Percentiles rank a stretch among this genome's conserved stretches.
phyloP scores from a whole-genome alignment of 345 rosid species.

The Hypericum androsaemum region DNA sequence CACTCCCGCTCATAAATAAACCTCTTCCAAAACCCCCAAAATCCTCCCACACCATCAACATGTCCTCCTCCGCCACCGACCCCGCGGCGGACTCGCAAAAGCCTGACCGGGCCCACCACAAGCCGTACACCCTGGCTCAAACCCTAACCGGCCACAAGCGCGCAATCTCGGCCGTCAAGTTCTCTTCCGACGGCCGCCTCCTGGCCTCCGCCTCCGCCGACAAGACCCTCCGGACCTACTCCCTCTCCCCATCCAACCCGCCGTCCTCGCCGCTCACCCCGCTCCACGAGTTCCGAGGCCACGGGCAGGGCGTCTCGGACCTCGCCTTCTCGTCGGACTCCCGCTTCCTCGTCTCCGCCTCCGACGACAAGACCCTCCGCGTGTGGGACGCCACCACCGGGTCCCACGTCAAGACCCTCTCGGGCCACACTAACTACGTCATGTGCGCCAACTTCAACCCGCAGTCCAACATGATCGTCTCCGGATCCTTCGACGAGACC shows the following conservation, averaged over 20 bases:
- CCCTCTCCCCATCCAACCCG: constrained; percentile 34
- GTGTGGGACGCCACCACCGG: constrained; percentile 84
- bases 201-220: constrained; percentile 84
- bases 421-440: constrained; percentile 73
- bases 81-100: too few relatives aligned
- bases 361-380: constrained; percentile 87
- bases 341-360: constrained; percentile 76
- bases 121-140: constrained; percentile 60
- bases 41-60: too few relatives aligned
- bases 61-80: too few relatives aligned
- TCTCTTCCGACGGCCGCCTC: constrained; percentile 83
- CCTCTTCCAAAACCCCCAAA: too few relatives aligned
- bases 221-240: constrained; percentile 60
- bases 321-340: constrained; percentile 84
- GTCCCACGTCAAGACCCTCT: constrained; percentile 47
- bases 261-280: constrained; percentile 29
- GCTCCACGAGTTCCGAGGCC: constrained; percentile 54
- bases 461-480: constrained; percentile 75
- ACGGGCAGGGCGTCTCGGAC: constrained; percentile 73
- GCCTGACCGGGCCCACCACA: constrained; percentile 20
- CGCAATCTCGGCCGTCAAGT: constrained; percentile 69
- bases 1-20: too few relatives aligned
- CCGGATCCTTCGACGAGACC: constrained; percentile 90
- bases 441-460: constrained; percentile 85
- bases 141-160: constrained; percentile 66